Evolutionary conservation across 2,329 filamentous ascomycete genomes (phyloP).

Genomic region (Fusarium sp.): DNA sequence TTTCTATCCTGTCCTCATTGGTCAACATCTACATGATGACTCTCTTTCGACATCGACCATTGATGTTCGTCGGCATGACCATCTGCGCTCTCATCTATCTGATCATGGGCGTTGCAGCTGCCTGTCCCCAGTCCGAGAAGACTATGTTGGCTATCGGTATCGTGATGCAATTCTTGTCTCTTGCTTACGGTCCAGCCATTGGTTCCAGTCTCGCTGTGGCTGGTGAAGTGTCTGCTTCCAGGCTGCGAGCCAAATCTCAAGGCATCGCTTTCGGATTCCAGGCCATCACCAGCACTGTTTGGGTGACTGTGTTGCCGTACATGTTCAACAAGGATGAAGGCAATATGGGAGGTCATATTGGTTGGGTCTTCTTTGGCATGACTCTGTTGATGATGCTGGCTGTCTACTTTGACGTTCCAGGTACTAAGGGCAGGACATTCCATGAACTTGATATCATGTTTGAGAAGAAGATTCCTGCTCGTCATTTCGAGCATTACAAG

Average conservation of each 20-base stretch:
- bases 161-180: neutral
- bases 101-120: neutral
- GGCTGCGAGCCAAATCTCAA: constrained; percentile 1
- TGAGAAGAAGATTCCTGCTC: constrained; percentile 1
- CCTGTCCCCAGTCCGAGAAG: constrained; percentile 1
- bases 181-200: constrained; percentile 1
- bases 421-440: constrained; percentile 9
- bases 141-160: neutral
- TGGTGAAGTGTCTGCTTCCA: constrained; percentile 9
- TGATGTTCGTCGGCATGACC: constrained; percentile 8
- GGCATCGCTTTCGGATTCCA: constrained; percentile 8
- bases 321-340: constrained; percentile 16
- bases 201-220: constrained; percentile 9
- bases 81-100: constrained; percentile 14
- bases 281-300: neutral
- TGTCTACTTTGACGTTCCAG: constrained; percentile 11
- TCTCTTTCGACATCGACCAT: constrained; percentile 5
- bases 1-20: constrained; percentile 1
- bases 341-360: constrained; percentile 8
- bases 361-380: constrained; percentile 10
- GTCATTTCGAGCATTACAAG: neutral
- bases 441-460: constrained; percentile 12
- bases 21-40: constrained; percentile 22
- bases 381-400: neutral
- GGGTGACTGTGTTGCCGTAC: constrained; percentile 1